Evolutionary conservation across 2,329 filamentous ascomycete species (phyloP), one percentile per base, ranked within the genome.

Genomic region (Monilinia fructicola): DNA sequence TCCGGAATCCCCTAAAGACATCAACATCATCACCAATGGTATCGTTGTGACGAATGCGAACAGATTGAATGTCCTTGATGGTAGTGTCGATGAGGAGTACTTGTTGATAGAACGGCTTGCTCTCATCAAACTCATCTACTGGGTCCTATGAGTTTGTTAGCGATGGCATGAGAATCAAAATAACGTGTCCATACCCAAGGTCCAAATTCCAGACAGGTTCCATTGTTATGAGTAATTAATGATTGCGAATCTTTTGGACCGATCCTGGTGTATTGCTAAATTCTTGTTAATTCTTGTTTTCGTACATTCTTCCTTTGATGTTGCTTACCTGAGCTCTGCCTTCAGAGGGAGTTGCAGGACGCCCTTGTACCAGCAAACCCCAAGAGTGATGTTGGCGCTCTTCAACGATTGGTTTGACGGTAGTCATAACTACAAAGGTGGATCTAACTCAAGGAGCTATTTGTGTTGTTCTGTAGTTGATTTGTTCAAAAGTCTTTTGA

Each of bases 281-380:
- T 26, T 1, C 11, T 40, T 42, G n/a, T 64, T 64, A 55, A 52
- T 28, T 23, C 26, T 12, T 50, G 10, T 2, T 18, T 12, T 60
- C 26, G 23, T 46, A 44, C n/a, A 11, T 38, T 40, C 2, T 52
- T 62, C 10, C 40, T 55, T 44, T 11, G 12, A 48, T 44, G 4
- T 63, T 3, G 16, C 54, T 64, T 72, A 73, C 73, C 42, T 74
- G 72, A 5, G 73, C 73, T 53, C 65, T 64, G 23, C 73, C 73
- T 23, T 74, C 73, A 9, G 65, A 69, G 7, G 73, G 73, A 6
- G 73, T 74, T 23, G 65, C 59, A 28, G 73, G 71, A 21, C 73
- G 62, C n/a, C 72, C 72, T 21, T 72, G 73, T 5, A 71, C 69
- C 26, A 65, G 68, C 4, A 74, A 35, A 12, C 73, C 73, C 73